Evolutionary conservation across 148 eudicot genomes (phyloP), one percentile per base, ranked within the genome.

Genomic region (Chenopodium quinoa): DNA sequence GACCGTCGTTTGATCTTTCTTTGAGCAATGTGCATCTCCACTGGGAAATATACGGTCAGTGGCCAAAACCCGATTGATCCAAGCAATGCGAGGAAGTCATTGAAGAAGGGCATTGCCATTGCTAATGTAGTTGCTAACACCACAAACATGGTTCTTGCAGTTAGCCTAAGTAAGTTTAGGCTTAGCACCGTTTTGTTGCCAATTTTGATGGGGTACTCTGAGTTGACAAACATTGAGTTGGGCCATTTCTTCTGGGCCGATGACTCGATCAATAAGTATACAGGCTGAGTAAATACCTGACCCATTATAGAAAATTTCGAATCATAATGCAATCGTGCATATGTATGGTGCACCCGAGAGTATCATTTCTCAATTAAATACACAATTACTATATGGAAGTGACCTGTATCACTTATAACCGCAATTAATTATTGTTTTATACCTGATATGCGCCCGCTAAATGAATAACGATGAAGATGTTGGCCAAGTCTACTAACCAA

Each of bases 21-120:
- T 37, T 77, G 71, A 0, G 89, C 83, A 19, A 87, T 84, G 56
- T 87, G 76, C 86, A 87, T 84, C 69, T 76, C 71, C 1, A 84
- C 83, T 2, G 89, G 89, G 68, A 87, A 87, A 54, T 87, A 87
- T 50, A 87, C 86, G 0, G 85, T 84, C 54, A 87, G 72, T 5
- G 89, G 89, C 89, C 89, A 84, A 62, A 78, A 87, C 17, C 89
- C 86, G 83, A 87, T 32, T 9, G 89, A 83, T 4, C 85, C 85
- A 37, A 87, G 85, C 56, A 87, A 63, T 0, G 85, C 85, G 8
- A 87, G 82, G 78, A 84, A 82, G 83, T 87, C 85, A 16, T 87
- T 87, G 79, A 85, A 87, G 82, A 87, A 84, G 1, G 89, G 87
- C 80, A 87, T 75, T 29, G 87, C 87, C 89, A 87, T 87, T 7